A percentile compares a stretch with the other conserved stretches of the same genome.
These are phyloP conservation scores for Ambrosia artemisiifolia DNA, from an alignment of 129 eudicot species.

Conservation along the genomic window DNA sequence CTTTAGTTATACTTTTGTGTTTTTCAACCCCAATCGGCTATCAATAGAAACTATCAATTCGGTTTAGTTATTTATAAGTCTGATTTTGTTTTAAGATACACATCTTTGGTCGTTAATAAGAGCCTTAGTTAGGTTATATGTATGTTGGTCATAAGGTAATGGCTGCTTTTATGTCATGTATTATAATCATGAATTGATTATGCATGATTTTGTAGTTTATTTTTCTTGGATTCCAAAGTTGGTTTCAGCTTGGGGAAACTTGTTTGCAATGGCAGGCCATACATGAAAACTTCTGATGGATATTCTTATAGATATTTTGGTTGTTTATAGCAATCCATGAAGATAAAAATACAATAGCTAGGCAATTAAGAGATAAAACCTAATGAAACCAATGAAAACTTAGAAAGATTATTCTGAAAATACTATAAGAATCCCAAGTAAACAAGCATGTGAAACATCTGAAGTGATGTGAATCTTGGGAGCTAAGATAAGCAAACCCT, in stretches of 20 bases:
- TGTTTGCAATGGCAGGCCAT: neutral
- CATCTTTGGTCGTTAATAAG: neutral
- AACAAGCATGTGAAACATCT: too few relatives aligned
- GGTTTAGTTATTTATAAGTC: neutral
- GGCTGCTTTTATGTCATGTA: neutral
- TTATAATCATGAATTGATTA: neutral
- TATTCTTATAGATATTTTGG: too few relatives aligned
- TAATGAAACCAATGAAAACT: too few relatives aligned
- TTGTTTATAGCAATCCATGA: too few relatives aligned
- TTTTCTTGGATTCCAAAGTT: neutral
- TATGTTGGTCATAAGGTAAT: neutral
- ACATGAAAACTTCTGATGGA: neutral
- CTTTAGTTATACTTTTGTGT: constrained; percentile 7
- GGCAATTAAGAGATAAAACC: too few relatives aligned
- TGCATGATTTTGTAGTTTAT: neutral
- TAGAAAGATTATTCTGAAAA: too few relatives aligned
- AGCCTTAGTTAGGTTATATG: neutral
- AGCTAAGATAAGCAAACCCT: too few relatives aligned
- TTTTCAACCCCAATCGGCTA: neutral
- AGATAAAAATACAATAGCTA: too few relatives aligned
- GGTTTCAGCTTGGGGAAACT: neutral
- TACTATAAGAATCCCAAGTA: too few relatives aligned
- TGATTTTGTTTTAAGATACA: neutral
- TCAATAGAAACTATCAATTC: constrained; percentile 1
- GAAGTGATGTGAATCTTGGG: too few relatives aligned